Percentiles rank a stretch among this genome's conserved stretches.
Evolutionary conservation across 2,329 filamentous ascomycete genomes (phyloP).

Genomic region (Nigrospora oryzae): DNA sequence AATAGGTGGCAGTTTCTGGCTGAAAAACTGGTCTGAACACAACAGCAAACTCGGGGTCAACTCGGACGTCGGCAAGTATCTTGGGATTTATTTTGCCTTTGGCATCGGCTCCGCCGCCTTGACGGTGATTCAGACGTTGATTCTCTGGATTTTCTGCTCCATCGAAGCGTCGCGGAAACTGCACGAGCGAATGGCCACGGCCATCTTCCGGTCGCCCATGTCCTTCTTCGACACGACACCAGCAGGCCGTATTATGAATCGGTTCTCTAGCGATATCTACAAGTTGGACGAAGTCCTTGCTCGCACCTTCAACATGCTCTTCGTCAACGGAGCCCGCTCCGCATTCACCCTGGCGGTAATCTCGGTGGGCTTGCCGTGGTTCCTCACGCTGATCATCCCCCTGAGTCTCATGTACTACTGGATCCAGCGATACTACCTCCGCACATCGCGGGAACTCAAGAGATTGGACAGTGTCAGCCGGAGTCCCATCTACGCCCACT

Average conservation of each 20-base stretch:
- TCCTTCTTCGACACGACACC: slow-evolving; percentile 98
- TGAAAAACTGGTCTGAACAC: slow-evolving; percentile 82
- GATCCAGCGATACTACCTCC: slow-evolving; percentile 94
- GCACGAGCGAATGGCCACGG: slow-evolving; percentile 93
- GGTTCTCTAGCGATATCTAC: slow-evolving; percentile 86
- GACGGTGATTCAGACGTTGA: slow-evolving; percentile 84
- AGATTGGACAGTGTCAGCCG: slow-evolving; percentile 89
- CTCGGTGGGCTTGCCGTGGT: slow-evolving; percentile 70
- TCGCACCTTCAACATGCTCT: slow-evolving; percentile 95
- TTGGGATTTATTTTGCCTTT: slow-evolving; percentile 92
- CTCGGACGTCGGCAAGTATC: slow-evolving; percentile 74
- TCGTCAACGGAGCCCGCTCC: slow-evolving; percentile 66
- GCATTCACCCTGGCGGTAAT: slow-evolving; percentile 84
- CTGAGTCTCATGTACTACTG: slow-evolving; percentile 75
- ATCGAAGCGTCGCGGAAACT: slow-evolving; percentile 97
- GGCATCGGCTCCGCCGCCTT: slow-evolving; percentile 79
- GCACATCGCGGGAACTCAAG: slow-evolving; percentile 94
- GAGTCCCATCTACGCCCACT: slow-evolving; percentile 96
- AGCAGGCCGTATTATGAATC: slow-evolving; percentile 89
- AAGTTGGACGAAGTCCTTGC: slow-evolving; percentile 87
- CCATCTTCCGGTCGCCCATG: slow-evolving; percentile 97
- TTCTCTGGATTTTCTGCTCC: slow-evolving; percentile 98
- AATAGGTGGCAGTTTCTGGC: slow-evolving; percentile 71
- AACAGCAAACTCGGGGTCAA: slow-evolving; percentile 66
- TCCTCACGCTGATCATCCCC: slow-evolving; percentile 73